Base-by-base conservation (phyloP, 495 filamentous ascomycete genomes). In the Neurospora tetraspora region DNA sequence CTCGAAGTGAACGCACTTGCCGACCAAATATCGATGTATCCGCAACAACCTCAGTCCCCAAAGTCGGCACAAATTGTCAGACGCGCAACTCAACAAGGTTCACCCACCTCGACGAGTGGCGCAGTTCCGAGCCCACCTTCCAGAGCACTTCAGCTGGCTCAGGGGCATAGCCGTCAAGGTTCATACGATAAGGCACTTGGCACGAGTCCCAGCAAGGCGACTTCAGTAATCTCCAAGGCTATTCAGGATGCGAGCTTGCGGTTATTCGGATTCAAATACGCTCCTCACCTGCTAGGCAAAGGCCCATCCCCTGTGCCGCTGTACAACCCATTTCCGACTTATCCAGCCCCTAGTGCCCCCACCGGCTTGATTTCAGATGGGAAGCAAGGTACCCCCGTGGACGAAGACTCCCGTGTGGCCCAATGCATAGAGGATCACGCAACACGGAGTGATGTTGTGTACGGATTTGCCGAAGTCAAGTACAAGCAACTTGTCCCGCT, bases 1-100 rank as follows among this genome's bases (percentile, higher is more conserved):
- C 94, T 98, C 5, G 93, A 98, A 80, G 95, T 98, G 37, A 98
- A 99, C 82, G 95, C 96, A 5, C 93, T 99, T 78, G 96, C 96
- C 10, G 96, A 99, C 78, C 94, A 98, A 80, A 83, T 99, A 74
- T 93, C 93, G 20, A 89, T 93, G 68, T 93, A 92, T 72, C 87
- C 90, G 70, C 84, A 86, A 45, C 85, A 89, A 70, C 77, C 80
- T 0, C 75, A 78, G 34, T 84, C 85, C 16, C 82, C 85, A 18
- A 80, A 83, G 69, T 81, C 85, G 23, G 83, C 83, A 27, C 83
- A 84, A 69, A 80, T 88, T 37, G 77, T 84, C 20, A 82, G 86
- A 71, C 83, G 84, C 73, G 77, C 80, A 69, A 90, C 94, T n/a
- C 90, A 94, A 76, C 89, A 92, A 36, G 90, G 88, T 4, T 75